A percentile compares a stretch with the other conserved stretches of the same genome.
These are phyloP conservation scores for Epichloe coenophiala DNA, from an alignment of 2,329 filamentous ascomycete species.

Conservation along the genomic window DNA sequence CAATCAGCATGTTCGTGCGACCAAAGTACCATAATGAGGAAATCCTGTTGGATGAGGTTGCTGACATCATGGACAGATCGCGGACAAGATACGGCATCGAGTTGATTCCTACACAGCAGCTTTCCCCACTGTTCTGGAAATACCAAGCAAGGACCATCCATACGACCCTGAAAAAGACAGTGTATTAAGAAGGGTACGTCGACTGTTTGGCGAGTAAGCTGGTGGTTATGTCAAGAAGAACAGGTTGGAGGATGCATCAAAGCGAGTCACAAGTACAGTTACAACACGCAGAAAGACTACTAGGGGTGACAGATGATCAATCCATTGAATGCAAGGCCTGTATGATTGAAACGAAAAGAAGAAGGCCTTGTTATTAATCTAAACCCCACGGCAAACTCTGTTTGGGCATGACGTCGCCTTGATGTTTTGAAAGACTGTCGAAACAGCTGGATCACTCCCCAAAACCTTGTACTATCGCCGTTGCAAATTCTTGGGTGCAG, in stretches of 20 bases:
- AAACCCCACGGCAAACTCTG: neutral
- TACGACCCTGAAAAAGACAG: conserved; percentile 99
- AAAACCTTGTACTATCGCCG: neutral
- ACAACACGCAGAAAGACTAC: neutral
- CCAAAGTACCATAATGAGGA: neutral
- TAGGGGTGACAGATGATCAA: neutral
- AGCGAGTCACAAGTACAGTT: neutral
- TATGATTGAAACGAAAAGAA: neutral
- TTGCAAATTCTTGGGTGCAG: neutral
- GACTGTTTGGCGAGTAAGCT: conserved; percentile 52
- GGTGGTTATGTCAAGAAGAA: neutral
- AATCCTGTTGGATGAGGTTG: neutral
- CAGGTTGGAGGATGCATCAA: neutral
- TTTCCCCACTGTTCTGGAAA: conserved; percentile 92
- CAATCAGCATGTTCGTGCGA: conserved; percentile 74
- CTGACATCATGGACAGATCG: conserved; percentile 46
- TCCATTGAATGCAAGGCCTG: neutral
- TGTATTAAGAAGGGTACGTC: conserved; percentile 72
- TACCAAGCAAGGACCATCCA: conserved; percentile 96
- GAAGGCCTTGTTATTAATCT: neutral
- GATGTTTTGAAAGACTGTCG: neutral
- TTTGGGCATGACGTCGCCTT: neutral
- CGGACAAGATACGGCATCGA: conserved; percentile 80
- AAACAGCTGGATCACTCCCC: neutral
- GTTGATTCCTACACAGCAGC: conserved; percentile 88